phyloP scores from a whole-genome alignment of 1,284 basidiomycete species.

The Phlebopus sp. region DNA sequence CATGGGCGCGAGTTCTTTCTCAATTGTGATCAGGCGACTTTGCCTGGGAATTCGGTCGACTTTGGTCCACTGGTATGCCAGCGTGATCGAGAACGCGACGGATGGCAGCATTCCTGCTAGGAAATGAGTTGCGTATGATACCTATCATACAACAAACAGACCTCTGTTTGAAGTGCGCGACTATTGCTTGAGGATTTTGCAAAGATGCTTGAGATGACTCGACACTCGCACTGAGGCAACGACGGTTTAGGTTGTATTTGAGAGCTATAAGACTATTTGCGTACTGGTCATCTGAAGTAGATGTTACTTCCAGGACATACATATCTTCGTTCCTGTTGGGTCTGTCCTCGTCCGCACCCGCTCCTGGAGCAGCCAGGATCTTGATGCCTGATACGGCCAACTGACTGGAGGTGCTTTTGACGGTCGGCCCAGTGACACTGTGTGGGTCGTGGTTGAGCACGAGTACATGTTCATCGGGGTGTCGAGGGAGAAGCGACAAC shows the following conservation, averaged over 20 bases:
- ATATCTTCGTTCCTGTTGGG: slow-evolving; percentile 57
- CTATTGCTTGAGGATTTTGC: slow-evolving; percentile 45
- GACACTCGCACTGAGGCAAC: slow-evolving; percentile 16
- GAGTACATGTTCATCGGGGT: slow-evolving; percentile 63
- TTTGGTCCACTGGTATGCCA: slow-evolving; percentile 11
- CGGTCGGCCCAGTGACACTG: slow-evolving; percentile 36
- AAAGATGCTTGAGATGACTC: slow-evolving; percentile 42
- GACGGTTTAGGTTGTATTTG: slow-evolving; percentile 6
- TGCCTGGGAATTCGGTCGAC: slow-evolving; percentile 9
- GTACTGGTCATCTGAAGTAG: slow-evolving; percentile 45
- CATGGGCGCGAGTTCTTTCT: neutral
- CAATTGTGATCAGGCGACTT: slow-evolving; percentile 9
- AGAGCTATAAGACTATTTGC: slow-evolving; percentile 10
- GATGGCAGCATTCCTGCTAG: slow-evolving; percentile 53
- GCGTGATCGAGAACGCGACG: slow-evolving; percentile 56
- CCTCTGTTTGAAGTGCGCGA: slow-evolving; percentile 68
- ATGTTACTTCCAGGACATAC: slow-evolving; percentile 69
- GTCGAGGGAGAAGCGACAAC: slow-evolving; percentile 53
- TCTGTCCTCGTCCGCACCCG: slow-evolving; percentile 45
- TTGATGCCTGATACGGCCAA: slow-evolving; percentile 59
- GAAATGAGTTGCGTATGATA: slow-evolving; percentile 11
- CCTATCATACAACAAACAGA: slow-evolving; percentile 22
- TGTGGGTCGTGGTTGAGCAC: slow-evolving; percentile 61
- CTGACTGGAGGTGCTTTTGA: slow-evolving; percentile 60
- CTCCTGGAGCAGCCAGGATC: slow-evolving; percentile 70